phyloP scores from a whole-genome alignment of 2,329 filamentous ascomycete genomes.

The Hymenoscyphus repandus region DNA sequence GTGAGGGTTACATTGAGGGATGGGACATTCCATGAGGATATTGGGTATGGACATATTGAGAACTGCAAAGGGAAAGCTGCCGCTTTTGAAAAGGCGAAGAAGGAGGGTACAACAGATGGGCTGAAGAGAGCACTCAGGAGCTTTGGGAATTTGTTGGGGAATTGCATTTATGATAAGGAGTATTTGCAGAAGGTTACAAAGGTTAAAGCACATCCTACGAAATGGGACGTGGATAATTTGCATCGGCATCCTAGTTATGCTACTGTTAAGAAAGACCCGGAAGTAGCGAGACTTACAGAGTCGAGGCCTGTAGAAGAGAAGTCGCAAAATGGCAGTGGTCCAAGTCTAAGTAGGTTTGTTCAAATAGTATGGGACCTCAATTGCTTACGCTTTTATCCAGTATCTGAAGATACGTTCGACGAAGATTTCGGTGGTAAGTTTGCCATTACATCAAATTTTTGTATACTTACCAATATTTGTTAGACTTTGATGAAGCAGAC shows the following conservation, averaged over 20 bases:
- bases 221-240: conserved; percentile 73
- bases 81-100: conserved; percentile 98
- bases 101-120: conserved; percentile 92
- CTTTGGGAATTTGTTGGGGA: conserved; percentile 96
- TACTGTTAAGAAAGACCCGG: conserved; percentile 23
- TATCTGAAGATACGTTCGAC: conserved; percentile 39
- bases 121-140: conserved; percentile 84
- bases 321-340: conserved; percentile 10
- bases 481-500: conserved; percentile 72
- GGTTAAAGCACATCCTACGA: conserved; percentile 73
- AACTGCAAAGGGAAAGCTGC: conserved; percentile 93
- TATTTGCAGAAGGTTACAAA: conserved; percentile 88
- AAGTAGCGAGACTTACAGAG: conserved; percentile 25
- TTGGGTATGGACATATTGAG: conserved; percentile 94
- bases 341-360: conserved; percentile 17
- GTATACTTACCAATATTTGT: conserved; percentile 32
- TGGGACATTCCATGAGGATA: conserved; percentile 95
- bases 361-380: conserved; percentile 23
- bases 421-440: conserved; percentile 50
- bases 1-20: conserved; percentile 86
- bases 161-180: conserved; percentile 96
- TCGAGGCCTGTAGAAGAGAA: conserved; percentile 20
- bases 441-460: conserved; percentile 27
- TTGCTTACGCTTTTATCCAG: conserved; percentile 26
- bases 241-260: conserved; percentile 71